Conservation (phyloP, 257 asterid species). For the Gentiana straminea region DNA sequence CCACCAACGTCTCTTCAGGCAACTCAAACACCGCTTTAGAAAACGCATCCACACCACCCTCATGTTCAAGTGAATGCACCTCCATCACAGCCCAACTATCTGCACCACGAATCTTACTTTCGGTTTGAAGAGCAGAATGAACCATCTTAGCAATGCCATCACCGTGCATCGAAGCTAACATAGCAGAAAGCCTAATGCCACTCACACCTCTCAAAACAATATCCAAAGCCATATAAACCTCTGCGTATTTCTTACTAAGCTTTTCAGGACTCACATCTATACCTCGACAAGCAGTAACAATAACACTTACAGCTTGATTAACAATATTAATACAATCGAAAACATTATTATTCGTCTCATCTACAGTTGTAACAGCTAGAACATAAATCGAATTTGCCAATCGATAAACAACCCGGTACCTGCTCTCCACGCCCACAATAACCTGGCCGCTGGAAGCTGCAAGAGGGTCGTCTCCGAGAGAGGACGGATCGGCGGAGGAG, state of each 20-base stretch:
- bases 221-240: conserved; percentile 94
- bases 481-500: conserved; percentile 21
- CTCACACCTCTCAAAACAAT: conserved; percentile 87
- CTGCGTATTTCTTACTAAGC: conserved; percentile 80
- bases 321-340: conserved; percentile 84
- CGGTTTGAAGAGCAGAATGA: conserved; percentile 73
- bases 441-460: conserved; percentile 95
- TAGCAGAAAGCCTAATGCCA: conserved; percentile 82
- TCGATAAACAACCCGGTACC: conserved; percentile 82
- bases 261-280: conserved; percentile 95
- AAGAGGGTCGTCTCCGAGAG: conserved; percentile 88
- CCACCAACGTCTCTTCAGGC: conserved; percentile 78
- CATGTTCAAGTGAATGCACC: conserved; percentile 51
- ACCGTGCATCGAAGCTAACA: conserved; percentile 96
- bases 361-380: conserved; percentile 73
- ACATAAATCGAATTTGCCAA: conserved; percentile 87
- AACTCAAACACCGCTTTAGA: conserved; percentile 53
- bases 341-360: conserved; percentile 68
- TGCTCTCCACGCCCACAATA: conserved; percentile 79
- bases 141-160: conserved; percentile 97
- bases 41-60: conserved; percentile 50
- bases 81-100: conserved; percentile 71
- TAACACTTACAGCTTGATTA: conserved; percentile 83
- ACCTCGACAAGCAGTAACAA: conserved; percentile 91
- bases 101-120: conserved; percentile 91